phyloP scores from a whole-genome alignment of 1,139 yeast genomes.

The Blastobotrys raffinosifermentans region DNA sequence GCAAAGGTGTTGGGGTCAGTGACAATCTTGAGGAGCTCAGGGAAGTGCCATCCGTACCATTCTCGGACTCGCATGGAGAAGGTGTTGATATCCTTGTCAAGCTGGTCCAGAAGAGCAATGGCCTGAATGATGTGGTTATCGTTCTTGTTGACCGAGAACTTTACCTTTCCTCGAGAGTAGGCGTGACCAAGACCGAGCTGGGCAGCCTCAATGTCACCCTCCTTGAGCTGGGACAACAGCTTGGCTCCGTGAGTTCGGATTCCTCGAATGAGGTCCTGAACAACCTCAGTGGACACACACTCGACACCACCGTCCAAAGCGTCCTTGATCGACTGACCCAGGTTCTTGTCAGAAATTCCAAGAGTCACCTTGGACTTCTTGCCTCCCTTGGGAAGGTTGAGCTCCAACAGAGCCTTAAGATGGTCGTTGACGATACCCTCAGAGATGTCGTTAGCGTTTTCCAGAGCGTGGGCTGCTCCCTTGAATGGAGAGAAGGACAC shows the following conservation, averaged over 20 bases:
- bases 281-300: conserved; percentile 84
- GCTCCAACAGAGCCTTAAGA: conserved; percentile 80
- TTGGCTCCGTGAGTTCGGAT: conserved; percentile 87
- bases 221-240: conserved; percentile 83
- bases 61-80: conserved; percentile 98
- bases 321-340: conserved; percentile 96
- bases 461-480: conserved; percentile 98
- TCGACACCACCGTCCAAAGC: conserved; percentile 72
- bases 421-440: conserved; percentile 95
- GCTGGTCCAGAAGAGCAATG: conserved; percentile 91
- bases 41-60: conserved; percentile 99
- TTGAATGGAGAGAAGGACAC: conserved; percentile 97
- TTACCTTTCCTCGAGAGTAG: conserved; percentile 96
- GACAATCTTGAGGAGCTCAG: conserved; percentile 93
- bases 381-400: conserved; percentile 82
- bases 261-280: conserved; percentile 93
- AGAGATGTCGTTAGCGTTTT: conserved; percentile 94
- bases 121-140: conserved; percentile 99
- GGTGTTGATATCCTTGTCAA: conserved; percentile 95
- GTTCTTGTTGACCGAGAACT: conserved; percentile 96
- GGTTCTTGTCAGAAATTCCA: conserved; percentile 91
- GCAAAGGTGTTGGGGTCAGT: conserved; percentile 90
- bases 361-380: conserved; percentile 55
- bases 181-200: conserved; percentile 99
- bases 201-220: conserved; percentile 95